Percentiles rank a stretch among this genome's conserved stretches.
Conservation (phyloP, 345 rosid species). For the Alliaria petiolata region DNA sequence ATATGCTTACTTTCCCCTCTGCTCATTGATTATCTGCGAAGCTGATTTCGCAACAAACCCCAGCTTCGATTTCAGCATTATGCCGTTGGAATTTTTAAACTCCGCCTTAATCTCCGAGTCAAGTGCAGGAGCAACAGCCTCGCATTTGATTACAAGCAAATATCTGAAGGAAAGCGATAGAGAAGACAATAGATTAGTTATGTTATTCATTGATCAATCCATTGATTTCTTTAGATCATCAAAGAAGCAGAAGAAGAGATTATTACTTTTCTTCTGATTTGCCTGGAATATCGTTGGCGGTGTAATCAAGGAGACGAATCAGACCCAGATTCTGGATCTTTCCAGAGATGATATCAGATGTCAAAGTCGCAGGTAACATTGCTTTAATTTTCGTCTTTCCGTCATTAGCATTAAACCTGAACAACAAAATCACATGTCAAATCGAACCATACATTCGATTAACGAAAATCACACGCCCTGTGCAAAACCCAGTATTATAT, state of each 20-base stretch:
- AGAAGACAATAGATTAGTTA: not conserved
- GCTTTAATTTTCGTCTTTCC: constrained; percentile 68
- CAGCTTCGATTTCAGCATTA: constrained; percentile 61
- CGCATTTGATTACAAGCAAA: constrained; percentile 70
- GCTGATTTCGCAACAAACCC: constrained; percentile 69
- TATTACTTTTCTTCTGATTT: constrained; percentile 73
- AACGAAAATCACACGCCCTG: not conserved
- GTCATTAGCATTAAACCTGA: constrained; percentile 75
- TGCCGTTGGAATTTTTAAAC: constrained; percentile 22
- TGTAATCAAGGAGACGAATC: constrained; percentile 61
- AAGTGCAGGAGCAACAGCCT: constrained; percentile 72
- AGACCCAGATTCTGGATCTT: constrained; percentile 75
- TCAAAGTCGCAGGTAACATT: constrained; percentile 53
- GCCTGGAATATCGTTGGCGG: constrained; percentile 79
- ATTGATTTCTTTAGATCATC: not conserved
- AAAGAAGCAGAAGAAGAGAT: not conserved
- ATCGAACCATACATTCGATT: not conserved
- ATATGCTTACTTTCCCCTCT: constrained; percentile 64
- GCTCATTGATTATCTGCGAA: constrained; percentile 80
- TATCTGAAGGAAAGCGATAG: constrained; percentile 46
- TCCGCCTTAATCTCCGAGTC: constrained; percentile 36
- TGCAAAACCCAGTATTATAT: not conserved
- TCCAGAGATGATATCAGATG: constrained; percentile 59
- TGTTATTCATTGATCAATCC: no score
- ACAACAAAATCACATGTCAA: no score